phyloP scores from a whole-genome alignment of 441 rosid genomes.

The Eruca vesicaria region DNA sequence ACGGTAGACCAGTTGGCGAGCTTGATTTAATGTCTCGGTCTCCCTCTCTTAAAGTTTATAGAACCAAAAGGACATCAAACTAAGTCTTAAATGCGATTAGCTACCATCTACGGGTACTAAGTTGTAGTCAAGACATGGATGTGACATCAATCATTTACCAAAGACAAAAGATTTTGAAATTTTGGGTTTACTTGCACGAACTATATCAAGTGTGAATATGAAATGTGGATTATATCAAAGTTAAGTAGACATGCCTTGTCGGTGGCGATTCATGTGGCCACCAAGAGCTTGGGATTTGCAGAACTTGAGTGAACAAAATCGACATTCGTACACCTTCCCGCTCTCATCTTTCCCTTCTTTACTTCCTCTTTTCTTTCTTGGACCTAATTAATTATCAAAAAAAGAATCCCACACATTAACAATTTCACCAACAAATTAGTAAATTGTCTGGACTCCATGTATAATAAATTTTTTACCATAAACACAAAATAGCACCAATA shows the following conservation, averaged over 20 bases:
- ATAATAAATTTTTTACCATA: not conserved
- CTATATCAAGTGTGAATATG: conserved; percentile 20
- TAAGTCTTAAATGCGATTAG: conserved; percentile 22
- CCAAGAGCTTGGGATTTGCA: conserved; percentile 99
- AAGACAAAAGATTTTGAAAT: not conserved
- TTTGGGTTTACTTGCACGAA: conserved; percentile 18
- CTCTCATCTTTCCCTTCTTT: conserved; percentile 89
- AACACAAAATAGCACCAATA: not conserved
- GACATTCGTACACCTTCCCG: conserved; percentile 93
- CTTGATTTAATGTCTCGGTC: conserved; percentile 95
- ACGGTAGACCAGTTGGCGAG: conserved; percentile 93
- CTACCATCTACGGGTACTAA: conserved; percentile 1
- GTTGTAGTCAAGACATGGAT: conserved; percentile 26
- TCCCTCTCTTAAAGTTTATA: conserved; percentile 74
- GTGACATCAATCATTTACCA: conserved; percentile 31
- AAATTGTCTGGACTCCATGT: not conserved
- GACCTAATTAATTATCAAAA: conserved; percentile 42
- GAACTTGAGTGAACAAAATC: conserved; percentile 99
- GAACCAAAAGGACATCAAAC: conserved; percentile 30
- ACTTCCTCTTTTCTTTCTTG: conserved; percentile 73
- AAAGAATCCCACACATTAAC: not conserved
- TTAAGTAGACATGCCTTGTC: conserved; percentile 68
- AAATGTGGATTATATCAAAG: conserved; percentile 11
- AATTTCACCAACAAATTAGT: conserved; percentile 12
- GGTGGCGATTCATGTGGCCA: conserved; percentile 99